phyloP scores from a whole-genome alignment of 768 basidiomycete species.

The Austroboletus eburneus region DNA sequence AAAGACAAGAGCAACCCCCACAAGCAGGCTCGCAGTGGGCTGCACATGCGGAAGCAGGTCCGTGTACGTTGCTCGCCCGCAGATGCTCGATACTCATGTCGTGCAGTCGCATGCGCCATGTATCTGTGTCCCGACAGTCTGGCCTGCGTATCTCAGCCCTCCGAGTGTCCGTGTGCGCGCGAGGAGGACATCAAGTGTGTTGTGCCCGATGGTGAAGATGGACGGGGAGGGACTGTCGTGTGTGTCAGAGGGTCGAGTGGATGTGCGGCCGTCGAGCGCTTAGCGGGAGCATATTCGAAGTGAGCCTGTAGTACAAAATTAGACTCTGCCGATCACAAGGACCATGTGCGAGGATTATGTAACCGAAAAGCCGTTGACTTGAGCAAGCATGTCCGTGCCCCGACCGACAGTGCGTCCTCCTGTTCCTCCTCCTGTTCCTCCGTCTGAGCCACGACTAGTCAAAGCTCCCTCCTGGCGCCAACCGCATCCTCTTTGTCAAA shows the following conservation, averaged over 20 bases:
- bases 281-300: conserved; percentile 25
- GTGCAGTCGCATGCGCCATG: conserved; percentile 63
- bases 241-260: conserved; percentile 66
- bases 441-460: conserved; percentile 40
- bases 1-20: conserved; percentile 44
- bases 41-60: conserved; percentile 62
- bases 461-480: conserved; percentile 88
- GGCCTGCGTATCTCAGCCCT: conserved; percentile 49
- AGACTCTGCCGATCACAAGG: not conserved
- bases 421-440: not conserved
- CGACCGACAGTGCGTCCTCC: conserved; percentile 55
- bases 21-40: conserved; percentile 58
- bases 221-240: conserved; percentile 55
- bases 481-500: conserved; percentile 89
- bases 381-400: conserved; percentile 61
- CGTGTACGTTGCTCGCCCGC: conserved; percentile 13
- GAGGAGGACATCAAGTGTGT: conserved; percentile 73
- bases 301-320: conserved; percentile 4
- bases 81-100: not conserved
- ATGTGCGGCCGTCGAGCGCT: conserved; percentile 56
- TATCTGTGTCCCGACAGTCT: conserved; percentile 77
- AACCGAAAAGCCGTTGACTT: no score
- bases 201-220: conserved; percentile 56
- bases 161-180: conserved; percentile 78
- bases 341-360: conserved; percentile 13